Base-by-base conservation (phyloP, 768 basidiomycete genomes). In the Solioccasus polychromus region DNA sequence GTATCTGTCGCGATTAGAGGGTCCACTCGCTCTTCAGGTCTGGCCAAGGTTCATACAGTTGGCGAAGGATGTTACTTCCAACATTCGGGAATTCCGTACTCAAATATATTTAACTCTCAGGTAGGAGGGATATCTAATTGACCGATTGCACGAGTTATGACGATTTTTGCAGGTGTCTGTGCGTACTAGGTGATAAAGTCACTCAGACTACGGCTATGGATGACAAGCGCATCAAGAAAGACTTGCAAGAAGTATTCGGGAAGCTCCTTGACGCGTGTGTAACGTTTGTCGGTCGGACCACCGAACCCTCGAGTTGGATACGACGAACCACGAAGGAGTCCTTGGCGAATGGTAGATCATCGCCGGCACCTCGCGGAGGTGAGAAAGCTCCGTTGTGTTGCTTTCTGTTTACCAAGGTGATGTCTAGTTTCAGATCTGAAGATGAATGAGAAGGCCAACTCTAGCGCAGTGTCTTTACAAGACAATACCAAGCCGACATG, bases 181-280 rank as follows among this genome's bases (percentile, higher is more conserved):
- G 79, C n/a, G 76, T 85, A 1, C 63, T 95, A 17, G 82, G 87
- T 0, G 89, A 90, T 51, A 92, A 92, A 61, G 70, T 94, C 26
- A 80, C 84, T 2, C 91, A 92, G 59, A 97, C 93, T 0, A 83
- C 88, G 5, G 92, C 92, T 0, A 77, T 95, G 67, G 95, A 97
- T 47, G 96, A 99, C 65, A 77, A 82, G 19, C 77, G 89, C 30
- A 69, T 94, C 44, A 81, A 90, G 20, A 89, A 92, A 60, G 96
- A 99, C 45, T 71, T 97, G 9, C 92, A 95, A 81, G 95, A 97
- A 52, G 83, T 78, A 5, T 96, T 88, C 58, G 77, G 80, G 26
- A 94, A 89, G 64, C 76, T 97, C 1, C 75, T 92, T 9, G 95
- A 98, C 54, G 71, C 82, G 7, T 87, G 83, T 41, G 77, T 93